phyloP scores from a whole-genome alignment of 2,329 filamentous ascomycete genomes.

The Aureobasidium lini region DNA sequence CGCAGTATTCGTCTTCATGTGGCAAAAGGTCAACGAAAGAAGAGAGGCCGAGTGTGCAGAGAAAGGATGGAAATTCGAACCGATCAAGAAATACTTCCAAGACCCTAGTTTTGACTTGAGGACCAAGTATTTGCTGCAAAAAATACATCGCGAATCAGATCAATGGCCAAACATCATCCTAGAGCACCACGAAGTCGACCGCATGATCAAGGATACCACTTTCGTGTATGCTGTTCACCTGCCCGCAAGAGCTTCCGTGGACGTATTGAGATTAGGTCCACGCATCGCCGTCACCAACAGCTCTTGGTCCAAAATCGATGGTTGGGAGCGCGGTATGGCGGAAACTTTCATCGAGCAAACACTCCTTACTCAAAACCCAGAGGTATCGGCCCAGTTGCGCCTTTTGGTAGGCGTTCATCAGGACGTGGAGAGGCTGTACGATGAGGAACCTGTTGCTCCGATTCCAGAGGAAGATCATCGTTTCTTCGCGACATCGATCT shows the following conservation, averaged over 20 bases:
- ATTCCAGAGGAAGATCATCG: no score
- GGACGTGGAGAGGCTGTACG: no score
- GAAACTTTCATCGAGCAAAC: background rate
- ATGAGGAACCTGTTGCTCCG: no score
- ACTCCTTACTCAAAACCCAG: no score
- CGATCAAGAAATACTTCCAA: background rate
- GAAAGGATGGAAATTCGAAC: background rate
- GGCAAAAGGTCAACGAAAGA: background rate
- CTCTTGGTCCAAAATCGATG: background rate
- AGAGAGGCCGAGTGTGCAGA: background rate
- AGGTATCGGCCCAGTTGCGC: background rate
- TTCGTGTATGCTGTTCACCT: background rate
- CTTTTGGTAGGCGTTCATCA: no score
- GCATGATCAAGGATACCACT: background rate
- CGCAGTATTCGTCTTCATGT: background rate
- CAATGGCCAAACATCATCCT: background rate
- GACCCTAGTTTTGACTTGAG: background rate
- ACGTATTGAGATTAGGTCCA: background rate
- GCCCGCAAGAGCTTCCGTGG: background rate
- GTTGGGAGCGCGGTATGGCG: background rate
- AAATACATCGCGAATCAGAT: background rate
- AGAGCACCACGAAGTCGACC: background rate
- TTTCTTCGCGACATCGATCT: no score
- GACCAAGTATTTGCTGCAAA: background rate
- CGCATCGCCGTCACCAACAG: background rate